These are phyloP conservation scores for Hanseniaspora pseudoguilliermondii DNA, from an alignment of 805 yeast genomes.

Conservation along the genomic window DNA sequence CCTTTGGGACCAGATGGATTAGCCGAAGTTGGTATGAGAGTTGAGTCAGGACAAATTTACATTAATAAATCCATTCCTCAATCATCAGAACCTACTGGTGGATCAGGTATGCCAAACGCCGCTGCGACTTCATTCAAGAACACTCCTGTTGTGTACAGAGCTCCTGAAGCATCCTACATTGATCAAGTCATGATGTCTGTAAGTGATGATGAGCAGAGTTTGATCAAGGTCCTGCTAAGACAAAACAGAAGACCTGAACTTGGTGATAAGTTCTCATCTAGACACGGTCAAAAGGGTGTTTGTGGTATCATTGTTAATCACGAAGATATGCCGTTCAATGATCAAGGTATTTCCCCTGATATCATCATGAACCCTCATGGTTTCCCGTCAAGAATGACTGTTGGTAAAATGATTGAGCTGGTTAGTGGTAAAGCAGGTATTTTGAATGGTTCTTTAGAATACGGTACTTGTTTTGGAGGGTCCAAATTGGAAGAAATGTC, in stretches of 20 bases:
- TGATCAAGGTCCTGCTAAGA: slow-evolving; percentile 79
- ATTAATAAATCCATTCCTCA: slow-evolving; percentile 82
- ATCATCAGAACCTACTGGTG: slow-evolving; percentile 6
- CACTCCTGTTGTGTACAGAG: slow-evolving; percentile 81
- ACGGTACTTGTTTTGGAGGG: slow-evolving; percentile 98
- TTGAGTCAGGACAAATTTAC: slow-evolving; percentile 86
- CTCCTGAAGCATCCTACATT: slow-evolving; percentile 88
- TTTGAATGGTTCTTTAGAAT: slow-evolving; percentile 75
- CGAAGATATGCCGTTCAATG: slow-evolving; percentile 92
- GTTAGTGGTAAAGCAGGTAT: slow-evolving; percentile 98
- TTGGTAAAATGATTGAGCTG: slow-evolving; percentile 94
- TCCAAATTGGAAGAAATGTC: slow-evolving; percentile 95
- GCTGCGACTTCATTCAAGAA: slow-evolving; percentile 45
- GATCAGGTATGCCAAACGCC: slow-evolving; percentile 12
- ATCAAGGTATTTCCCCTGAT: slow-evolving; percentile 84
- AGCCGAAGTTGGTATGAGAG: slow-evolving; percentile 87
- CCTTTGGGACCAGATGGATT: slow-evolving; percentile 89
- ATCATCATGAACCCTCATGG: slow-evolving; percentile 98
- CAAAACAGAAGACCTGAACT: slow-evolving; percentile 96
- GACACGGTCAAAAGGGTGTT: slow-evolving; percentile 99
- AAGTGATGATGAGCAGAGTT: slow-evolving; percentile 86
- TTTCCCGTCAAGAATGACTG: slow-evolving; percentile 99
- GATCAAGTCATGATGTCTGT: slow-evolving; percentile 98
- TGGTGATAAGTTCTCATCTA: slow-evolving; percentile 92
- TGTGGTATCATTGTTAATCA: slow-evolving; percentile 97